These are phyloP conservation scores for Dalechampia spathulata DNA, from an alignment of 441 rosid genomes.

Conservation along the genomic window DNA sequence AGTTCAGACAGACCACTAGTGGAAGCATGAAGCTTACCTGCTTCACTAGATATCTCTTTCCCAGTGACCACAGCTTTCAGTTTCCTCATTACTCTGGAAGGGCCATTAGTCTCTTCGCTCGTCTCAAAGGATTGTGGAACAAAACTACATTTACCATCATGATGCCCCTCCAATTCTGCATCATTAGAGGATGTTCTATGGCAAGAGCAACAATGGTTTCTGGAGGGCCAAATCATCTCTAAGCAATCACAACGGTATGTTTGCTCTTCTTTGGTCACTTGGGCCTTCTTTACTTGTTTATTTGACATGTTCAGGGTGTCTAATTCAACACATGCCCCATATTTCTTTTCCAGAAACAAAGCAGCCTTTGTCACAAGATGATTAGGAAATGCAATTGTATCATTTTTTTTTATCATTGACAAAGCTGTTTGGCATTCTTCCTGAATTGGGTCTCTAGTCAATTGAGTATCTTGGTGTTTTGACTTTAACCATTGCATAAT, in stretches of 20 bases:
- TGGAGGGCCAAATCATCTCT: constrained; percentile 78
- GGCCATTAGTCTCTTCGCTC: constrained; percentile 33
- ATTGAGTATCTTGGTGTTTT: constrained; percentile 42
- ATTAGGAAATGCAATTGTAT: constrained; percentile 24
- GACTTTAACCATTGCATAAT: constrained; percentile 54
- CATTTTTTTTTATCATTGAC: constrained; percentile 17
- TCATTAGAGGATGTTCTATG: constrained; percentile 59
- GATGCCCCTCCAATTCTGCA: constrained; percentile 57
- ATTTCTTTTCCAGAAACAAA: constrained; percentile 60
- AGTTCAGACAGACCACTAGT: constrained; percentile 31
- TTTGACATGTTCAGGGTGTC: constrained; percentile 34
- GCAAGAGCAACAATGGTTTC: constrained; percentile 78
- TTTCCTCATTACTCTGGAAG: constrained; percentile 37
- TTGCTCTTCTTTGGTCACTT: constrained; percentile 40
- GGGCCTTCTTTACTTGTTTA: constrained; percentile 49
- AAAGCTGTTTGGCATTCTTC: constrained; percentile 24
- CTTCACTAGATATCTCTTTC: constrained; percentile 29
- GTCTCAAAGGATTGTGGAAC: constrained; percentile 35
- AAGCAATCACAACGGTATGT: constrained; percentile 76
- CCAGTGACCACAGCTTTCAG: constrained; percentile 24
- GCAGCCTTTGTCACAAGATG: constrained; percentile 66
- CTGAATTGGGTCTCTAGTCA: constrained; percentile 25
- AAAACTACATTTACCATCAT: constrained; percentile 48
- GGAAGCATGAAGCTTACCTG: constrained; percentile 26
- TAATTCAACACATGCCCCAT: constrained; percentile 47